Percentiles rank a stretch among this genome's conserved stretches.
These are phyloP conservation scores for Nasturtium officinale DNA, from an alignment of 345 rosid genomes.

Conservation along the genomic window DNA sequence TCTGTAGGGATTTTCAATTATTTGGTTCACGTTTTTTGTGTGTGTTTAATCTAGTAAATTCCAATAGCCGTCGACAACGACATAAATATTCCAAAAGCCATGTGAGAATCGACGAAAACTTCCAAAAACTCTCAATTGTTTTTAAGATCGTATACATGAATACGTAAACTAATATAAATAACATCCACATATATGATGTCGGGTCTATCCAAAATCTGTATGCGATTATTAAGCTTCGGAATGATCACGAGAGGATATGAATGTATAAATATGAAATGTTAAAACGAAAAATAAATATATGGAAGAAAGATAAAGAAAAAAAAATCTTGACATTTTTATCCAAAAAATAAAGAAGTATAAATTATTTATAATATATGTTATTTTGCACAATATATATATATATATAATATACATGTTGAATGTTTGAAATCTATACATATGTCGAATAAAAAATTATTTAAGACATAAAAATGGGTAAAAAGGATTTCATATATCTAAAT, in stretches of 20 bases:
- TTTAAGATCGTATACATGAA: neutral
- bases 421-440: neutral
- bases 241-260: neutral
- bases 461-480: neutral
- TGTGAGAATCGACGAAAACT: slow-evolving; percentile 29
- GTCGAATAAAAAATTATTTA: neutral
- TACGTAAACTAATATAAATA: neutral
- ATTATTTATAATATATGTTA: too few species aligned
- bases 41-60: neutral
- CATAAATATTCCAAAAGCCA: slow-evolving; percentile 12
- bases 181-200: slow-evolving; percentile 14
- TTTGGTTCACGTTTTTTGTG: slow-evolving; percentile 1
- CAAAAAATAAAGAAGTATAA: too few species aligned
- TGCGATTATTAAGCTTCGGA: slow-evolving; percentile 11
- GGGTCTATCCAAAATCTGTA: slow-evolving; percentile 22
- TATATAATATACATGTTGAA: too few species aligned
- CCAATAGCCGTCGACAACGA: neutral
- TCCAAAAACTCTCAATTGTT: slow-evolving; percentile 24
- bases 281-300: neutral
- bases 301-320: too few species aligned
- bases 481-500: neutral
- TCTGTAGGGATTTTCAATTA: slow-evolving; percentile 9
- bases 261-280: neutral
- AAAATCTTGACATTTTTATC: too few species aligned
- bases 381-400: too few species aligned